Evolutionary conservation across 257 asterid species (phyloP), one percentile per base, ranked within the genome.

Genomic region (Nicotiana otophora): DNA sequence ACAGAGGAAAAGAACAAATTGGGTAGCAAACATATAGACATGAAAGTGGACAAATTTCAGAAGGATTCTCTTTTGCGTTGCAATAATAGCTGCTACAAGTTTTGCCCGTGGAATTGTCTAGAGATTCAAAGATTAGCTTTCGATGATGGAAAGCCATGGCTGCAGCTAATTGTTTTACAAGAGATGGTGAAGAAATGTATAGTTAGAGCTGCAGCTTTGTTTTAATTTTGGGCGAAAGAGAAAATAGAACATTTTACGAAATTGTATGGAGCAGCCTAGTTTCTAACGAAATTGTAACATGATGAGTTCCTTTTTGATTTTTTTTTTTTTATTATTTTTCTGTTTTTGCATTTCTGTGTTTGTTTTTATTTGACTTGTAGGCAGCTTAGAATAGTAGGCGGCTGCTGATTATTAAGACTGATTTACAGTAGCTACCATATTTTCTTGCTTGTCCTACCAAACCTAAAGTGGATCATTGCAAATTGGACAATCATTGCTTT

Each of bases 111-210:
- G 82, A 31, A 26, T 83, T 84, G 14, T 39, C 62, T 8, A 17
- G 48, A 3, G 90, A 66, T 9, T 83, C 88, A 72, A 82, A 39
- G 5, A 90, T 81, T 26, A 89, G 79, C 67, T 87, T 89, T 75
- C 90, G 72, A 68, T 26, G 88, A 75, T 81, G 82, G 82, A 85
- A 83, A 76, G 87, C 89, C 97, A 90, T 91, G 87, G 48, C 46
- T 81, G 23, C 80, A 23, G 36, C 80, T 48, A 7, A 15, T 74
- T 48, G 39, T 5, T 74, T 48, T 6, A 58, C 26, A 8, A 23
- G 26, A 23, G 26, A 23, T 23, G 26, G 26, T 23, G 26, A 23
- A 23, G 84, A 9, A 67, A n/a, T 17, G 51, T 42, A 42, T 9
- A 42, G 51, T 42, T 42, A 9, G 26, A 23, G 51, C 51, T 9